Evolutionary conservation across 768 basidiomycete species (phyloP).

Genomic region (Leucosporidium yakuticum): DNA sequence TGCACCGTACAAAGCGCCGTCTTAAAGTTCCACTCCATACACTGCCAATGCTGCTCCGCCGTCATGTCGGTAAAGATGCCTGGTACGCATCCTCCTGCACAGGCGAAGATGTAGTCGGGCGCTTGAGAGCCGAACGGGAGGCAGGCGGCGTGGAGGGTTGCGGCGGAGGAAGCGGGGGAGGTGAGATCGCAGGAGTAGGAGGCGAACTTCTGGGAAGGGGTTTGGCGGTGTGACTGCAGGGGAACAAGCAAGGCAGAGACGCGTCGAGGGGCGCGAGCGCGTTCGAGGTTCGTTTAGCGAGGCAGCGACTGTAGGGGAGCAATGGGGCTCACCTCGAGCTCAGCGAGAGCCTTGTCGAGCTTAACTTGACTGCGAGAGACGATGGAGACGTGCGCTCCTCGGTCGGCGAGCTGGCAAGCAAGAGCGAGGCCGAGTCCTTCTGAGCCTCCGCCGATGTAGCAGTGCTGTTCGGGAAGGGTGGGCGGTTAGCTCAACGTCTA

Average conservation of each 20-base stretch:
- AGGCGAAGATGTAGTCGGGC: conserved; percentile 72
- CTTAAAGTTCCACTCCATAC: conserved; percentile 58
- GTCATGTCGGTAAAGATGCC: conserved; percentile 67
- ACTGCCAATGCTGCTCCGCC: conserved; percentile 55
- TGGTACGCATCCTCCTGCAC: conserved; percentile 64
- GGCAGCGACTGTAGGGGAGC: not conserved
- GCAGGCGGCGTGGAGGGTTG: conserved; percentile 61
- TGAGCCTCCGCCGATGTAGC: conserved; percentile 78
- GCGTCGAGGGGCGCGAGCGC: not conserved
- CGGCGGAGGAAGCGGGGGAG: conserved; percentile 52
- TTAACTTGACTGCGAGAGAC: conserved; percentile 68
- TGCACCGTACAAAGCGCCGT: conserved; percentile 54
- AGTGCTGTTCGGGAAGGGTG: conserved; percentile 53
- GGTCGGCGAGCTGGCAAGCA: conserved; percentile 58
- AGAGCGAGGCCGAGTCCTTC: conserved; percentile 72
- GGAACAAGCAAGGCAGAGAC: not conserved
- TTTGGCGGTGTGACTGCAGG: conserved; percentile 52
- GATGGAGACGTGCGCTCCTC: conserved; percentile 77
- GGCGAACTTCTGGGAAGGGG: conserved; percentile 58
- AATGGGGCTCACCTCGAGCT: conserved; percentile 56
- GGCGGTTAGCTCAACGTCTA: not conserved
- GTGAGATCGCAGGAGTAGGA: conserved; percentile 63
- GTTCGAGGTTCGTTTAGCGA: not conserved
- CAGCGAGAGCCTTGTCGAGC: conserved; percentile 56
- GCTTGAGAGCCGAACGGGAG: conserved; percentile 52